Evolutionary conservation across 73 alveolate species (phyloP).

Genomic region (Paramecium sexaurelia): DNA sequence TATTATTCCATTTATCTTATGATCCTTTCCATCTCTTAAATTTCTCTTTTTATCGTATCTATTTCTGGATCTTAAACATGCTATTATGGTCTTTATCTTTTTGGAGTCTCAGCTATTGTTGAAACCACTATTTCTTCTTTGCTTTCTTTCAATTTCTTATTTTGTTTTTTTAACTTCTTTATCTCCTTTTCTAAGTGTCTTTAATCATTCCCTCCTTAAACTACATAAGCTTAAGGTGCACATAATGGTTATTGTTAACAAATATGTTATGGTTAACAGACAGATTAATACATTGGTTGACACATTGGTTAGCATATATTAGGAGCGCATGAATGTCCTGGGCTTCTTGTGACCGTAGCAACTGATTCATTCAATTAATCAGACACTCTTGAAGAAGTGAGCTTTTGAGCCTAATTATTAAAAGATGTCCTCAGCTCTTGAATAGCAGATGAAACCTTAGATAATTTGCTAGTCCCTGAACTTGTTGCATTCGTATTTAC

Average conservation of each 20-base stretch:
- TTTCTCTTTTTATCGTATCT: conserved; percentile 51
- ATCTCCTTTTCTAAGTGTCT: not conserved
- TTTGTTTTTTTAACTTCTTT: conserved; percentile 39
- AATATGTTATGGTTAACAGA: not conserved
- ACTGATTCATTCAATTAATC: conserved; percentile 53
- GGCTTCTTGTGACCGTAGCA: not conserved
- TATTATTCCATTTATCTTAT: not conserved
- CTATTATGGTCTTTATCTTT: not conserved
- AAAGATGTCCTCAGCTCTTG: conserved; percentile 44
- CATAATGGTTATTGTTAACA: not conserved
- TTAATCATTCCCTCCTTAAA: not conserved
- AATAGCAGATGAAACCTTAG: conserved; percentile 30
- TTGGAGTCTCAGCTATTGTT: conserved; percentile 39
- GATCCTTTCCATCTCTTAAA: conserved; percentile 36
- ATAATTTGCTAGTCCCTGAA: not conserved
- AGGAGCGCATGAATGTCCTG: conserved; percentile 17
- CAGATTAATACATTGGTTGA: not conserved
- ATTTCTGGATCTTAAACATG: conserved; percentile 15
- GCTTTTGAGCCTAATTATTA: not conserved
- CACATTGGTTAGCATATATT: not conserved
- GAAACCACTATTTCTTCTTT: conserved; percentile 18
- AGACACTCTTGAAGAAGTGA: conserved; percentile 29
- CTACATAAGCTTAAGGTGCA: conserved; percentile 43
- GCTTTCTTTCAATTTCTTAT: conserved; percentile 4
- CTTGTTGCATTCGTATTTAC: not conserved